Evolutionary conservation across 345 rosid genomes (phyloP).

Genomic region (Eucalyptus melliodora): DNA sequence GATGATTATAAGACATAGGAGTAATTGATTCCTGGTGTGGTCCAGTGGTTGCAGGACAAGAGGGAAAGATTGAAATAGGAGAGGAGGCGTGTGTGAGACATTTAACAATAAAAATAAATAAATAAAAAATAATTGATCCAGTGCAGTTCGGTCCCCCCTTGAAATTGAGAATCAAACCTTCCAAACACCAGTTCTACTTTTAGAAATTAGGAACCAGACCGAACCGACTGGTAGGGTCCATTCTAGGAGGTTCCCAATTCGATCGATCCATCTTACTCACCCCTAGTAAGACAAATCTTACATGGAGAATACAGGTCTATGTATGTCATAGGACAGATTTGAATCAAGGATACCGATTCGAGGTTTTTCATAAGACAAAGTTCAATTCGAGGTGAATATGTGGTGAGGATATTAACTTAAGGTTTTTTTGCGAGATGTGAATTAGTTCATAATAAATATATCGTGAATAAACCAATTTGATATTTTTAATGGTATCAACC

Average conservation of each 20-base stretch:
- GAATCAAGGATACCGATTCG: rapidly evolving
- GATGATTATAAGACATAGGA: rapidly evolving
- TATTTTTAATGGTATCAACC: not conserved
- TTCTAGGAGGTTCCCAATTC: rapidly evolving
- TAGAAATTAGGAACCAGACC: rapidly evolving
- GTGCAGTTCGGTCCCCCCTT: rapidly evolving
- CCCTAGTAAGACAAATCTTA: not conserved
- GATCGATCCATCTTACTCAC: too few species aligned
- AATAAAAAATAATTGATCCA: too few species aligned
- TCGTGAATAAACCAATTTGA: not conserved
- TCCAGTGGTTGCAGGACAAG: rapidly evolving
- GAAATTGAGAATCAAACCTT: rapidly evolving
- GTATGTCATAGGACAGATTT: not conserved
- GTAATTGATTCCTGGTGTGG: rapidly evolving
- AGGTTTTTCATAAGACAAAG: not conserved
- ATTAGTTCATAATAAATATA: not conserved
- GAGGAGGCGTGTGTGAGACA: rapidly evolving
- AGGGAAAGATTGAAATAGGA: rapidly evolving
- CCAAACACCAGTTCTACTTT: rapidly evolving
- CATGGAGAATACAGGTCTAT: not conserved
- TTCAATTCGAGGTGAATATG: not conserved
- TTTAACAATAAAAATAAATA: too few species aligned
- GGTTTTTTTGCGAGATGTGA: rapidly evolving
- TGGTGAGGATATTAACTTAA: not conserved
- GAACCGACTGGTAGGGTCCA: rapidly evolving